Percentiles rank a stretch among this genome's conserved stretches.
phyloP scores from a whole-genome alignment of 2,329 filamentous ascomycete species.

The Xylariaceae sp. region DNA sequence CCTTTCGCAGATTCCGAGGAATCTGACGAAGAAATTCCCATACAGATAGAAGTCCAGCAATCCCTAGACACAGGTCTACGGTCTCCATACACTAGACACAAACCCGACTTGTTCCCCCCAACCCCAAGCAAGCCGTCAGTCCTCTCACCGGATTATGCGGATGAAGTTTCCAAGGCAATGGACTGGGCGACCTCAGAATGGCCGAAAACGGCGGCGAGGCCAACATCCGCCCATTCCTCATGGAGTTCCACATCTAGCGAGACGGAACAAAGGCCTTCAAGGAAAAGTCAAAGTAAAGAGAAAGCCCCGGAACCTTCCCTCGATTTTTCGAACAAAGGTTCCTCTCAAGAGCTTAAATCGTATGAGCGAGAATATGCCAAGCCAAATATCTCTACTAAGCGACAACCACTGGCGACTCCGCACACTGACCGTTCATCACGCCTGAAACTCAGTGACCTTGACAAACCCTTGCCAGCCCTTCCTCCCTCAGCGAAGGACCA shows the following conservation, averaged over 20 bases:
- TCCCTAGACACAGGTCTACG: constrained; percentile 24
- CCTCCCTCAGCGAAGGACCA: constrained; percentile 10
- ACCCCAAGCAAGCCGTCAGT: constrained; percentile 17
- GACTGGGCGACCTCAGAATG: constrained; percentile 16
- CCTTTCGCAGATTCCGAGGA: constrained; percentile 12
- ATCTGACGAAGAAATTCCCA: constrained; percentile 14
- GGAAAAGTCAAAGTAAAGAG: constrained; percentile 7
- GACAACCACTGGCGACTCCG: constrained; percentile 8
- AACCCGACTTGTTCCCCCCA: constrained; percentile 14
- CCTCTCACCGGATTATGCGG: constrained; percentile 7
- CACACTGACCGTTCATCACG: constrained; percentile 5
- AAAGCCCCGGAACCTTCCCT: constrained; percentile 21
- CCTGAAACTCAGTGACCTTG: constrained; percentile 14
- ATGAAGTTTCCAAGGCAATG: constrained; percentile 6
- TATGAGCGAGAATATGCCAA: constrained; percentile 13
- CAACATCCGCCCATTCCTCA: constrained; percentile 27
- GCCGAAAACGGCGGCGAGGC: constrained; percentile 14
- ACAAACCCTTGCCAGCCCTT: constrained; percentile 16
- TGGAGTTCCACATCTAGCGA: constrained; percentile 13
- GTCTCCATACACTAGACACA: constrained; percentile 16
- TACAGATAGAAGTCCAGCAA: constrained; percentile 20
- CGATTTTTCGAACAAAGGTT: constrained; percentile 17
- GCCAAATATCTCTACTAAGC: constrained; percentile 15
- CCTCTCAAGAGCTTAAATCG: constrained; percentile 17
- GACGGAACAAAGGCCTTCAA: constrained; percentile 14